phyloP scores from a whole-genome alignment of 2,329 filamentous ascomycete species.

The Nannizziopsis barbatae region DNA sequence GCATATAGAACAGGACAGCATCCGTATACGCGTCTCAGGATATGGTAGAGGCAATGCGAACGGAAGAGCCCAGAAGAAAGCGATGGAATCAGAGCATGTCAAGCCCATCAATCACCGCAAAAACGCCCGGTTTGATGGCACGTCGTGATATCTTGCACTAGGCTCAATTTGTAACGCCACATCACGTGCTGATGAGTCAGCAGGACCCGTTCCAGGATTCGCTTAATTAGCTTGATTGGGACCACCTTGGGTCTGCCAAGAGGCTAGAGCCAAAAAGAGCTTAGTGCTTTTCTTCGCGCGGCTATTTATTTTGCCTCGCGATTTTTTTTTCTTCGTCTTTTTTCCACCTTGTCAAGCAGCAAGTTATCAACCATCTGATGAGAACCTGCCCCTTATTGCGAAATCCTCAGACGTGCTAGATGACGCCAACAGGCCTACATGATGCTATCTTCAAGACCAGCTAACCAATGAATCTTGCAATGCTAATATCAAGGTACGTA shows the following conservation, averaged over 20 bases:
- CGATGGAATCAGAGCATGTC: conserved; percentile 13
- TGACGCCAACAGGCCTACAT: too few species aligned
- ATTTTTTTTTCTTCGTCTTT: conserved; percentile 17
- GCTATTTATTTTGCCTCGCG: conserved; percentile 2
- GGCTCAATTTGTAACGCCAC: background rate
- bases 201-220: conserved; percentile 9
- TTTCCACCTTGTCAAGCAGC: background rate
- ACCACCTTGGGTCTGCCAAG: background rate
- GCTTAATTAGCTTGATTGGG: conserved; percentile 13
- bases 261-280: background rate
- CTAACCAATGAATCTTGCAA: too few species aligned
- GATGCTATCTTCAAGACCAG: too few species aligned
- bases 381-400: too few species aligned
- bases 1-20: conserved; percentile 6
- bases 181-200: conserved; percentile 13
- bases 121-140: conserved; percentile 10
- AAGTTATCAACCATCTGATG: too few species aligned
- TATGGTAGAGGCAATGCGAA: background rate
- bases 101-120: conserved; percentile 10
- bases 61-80: background rate
- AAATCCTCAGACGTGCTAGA: too few species aligned
- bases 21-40: conserved; percentile 3
- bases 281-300: conserved; percentile 3
- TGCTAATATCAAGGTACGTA: conserved; percentile 2
- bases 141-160: conserved; percentile 15